phyloP scores from a whole-genome alignment of 768 basidiomycete species.

The Suillus fuscotomentosus region DNA sequence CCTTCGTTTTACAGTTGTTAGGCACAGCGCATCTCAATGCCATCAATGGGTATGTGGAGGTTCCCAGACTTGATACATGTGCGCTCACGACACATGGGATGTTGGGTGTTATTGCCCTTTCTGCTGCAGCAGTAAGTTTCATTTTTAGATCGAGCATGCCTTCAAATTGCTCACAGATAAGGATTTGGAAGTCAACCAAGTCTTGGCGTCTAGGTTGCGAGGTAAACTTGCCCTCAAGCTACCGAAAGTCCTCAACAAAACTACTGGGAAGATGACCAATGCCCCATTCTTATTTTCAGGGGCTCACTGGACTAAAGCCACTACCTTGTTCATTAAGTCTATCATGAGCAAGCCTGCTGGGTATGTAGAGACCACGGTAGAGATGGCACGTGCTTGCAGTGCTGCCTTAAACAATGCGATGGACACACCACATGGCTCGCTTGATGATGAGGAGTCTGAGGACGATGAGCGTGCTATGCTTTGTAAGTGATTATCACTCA shows the following conservation, averaged over 20 bases:
- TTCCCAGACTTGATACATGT: not conserved
- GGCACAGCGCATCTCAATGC: not conserved
- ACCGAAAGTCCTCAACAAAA: not conserved
- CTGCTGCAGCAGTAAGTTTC: too few species aligned
- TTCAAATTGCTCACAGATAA: not conserved
- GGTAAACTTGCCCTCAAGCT: slow-evolving; percentile 1
- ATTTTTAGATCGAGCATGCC: too few species aligned
- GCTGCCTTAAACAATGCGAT: not conserved
- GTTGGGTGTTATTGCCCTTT: too few species aligned
- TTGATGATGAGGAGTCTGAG: not conserved
- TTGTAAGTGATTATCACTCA: not conserved
- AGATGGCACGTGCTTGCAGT: too few species aligned
- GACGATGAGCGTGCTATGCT: not conserved
- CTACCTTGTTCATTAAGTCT: not conserved
- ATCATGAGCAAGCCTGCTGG: not conserved
- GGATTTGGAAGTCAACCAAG: not conserved
- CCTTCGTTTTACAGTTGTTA: not conserved
- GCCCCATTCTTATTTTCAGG: not conserved
- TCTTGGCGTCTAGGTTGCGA: not conserved
- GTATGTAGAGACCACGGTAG: not conserved
- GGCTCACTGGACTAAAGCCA: not conserved
- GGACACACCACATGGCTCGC: not conserved
- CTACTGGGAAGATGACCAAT: slow-evolving; percentile 1
- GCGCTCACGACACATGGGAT: not conserved
- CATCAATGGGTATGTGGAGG: too few species aligned